Conservation (phyloP, 2,329 filamentous ascomycete genomes). For the Fusarium sulawesiense region DNA sequence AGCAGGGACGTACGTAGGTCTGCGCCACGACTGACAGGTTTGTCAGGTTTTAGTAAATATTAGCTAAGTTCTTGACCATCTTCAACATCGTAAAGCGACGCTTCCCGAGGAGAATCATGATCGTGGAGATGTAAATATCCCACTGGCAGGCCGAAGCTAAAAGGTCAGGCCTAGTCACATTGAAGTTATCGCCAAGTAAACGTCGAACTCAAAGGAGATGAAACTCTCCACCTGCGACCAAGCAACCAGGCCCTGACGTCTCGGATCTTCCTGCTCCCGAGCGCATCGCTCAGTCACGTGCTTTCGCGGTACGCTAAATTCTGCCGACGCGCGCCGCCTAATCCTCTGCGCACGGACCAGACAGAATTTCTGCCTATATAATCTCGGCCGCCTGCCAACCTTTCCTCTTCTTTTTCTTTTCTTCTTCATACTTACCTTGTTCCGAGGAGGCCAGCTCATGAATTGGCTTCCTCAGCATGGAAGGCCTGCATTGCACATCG, state of each 20-base stretch:
- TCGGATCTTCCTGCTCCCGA: neutral
- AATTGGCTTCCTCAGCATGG: conserved; percentile 56
- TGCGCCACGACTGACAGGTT: conserved; percentile 13
- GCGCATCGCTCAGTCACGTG: neutral
- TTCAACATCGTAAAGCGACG: neutral
- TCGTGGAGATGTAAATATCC: neutral
- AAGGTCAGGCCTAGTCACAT: neutral
- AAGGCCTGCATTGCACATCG: conserved; percentile 68
- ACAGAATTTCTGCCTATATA: conserved; percentile 45
- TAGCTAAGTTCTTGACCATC: neutral
- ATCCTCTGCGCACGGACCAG: conserved; percentile 24
- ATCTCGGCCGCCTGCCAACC: neutral
- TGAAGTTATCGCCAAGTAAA: conserved; percentile 8
- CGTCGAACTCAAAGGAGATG: conserved; percentile 15
- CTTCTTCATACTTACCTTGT: conserved; percentile 68
- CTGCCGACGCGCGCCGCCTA: neutral
- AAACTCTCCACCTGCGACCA: conserved; percentile 8
- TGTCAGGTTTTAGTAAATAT: conserved; percentile 9
- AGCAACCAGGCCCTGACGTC: neutral
- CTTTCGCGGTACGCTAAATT: neutral
- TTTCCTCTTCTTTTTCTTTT: conserved; percentile 48
- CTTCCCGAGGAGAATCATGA: neutral
- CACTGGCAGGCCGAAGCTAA: neutral
- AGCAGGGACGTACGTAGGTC: neutral
- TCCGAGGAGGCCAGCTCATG: conserved; percentile 58